A percentile compares a stretch with the other conserved stretches of the same genome.
phyloP scores from a whole-genome alignment of 2,329 filamentous ascomycete genomes.

The Ceratocystis lukuohia region DNA sequence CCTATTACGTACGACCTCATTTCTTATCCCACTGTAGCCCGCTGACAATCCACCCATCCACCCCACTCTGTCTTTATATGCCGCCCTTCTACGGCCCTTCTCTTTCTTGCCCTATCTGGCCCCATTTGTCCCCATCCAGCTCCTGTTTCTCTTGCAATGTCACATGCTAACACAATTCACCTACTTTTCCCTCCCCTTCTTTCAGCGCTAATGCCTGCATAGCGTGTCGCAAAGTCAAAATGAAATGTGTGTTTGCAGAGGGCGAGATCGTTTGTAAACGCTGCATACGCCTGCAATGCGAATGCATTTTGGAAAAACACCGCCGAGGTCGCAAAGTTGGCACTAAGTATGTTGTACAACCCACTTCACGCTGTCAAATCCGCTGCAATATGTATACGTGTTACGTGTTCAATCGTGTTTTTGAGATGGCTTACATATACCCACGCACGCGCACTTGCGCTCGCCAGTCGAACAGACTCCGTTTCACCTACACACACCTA shows the following conservation, averaged over 20 bases:
- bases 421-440: conserved; percentile 13
- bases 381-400: background rate
- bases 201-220: conserved; percentile 26
- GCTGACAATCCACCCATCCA: background rate
- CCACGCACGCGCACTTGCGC: background rate
- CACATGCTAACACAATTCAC: background rate
- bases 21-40: background rate
- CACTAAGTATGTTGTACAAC: conserved; percentile 24
- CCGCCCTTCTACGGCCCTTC: background rate
- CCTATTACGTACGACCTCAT: conserved; percentile 18
- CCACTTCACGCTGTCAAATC: background rate
- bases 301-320: conserved; percentile 30
- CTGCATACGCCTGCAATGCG: conserved; percentile 28
- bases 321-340: conserved; percentile 30
- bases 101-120: background rate
- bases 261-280: conserved; percentile 26
- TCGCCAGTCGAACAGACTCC: background rate
- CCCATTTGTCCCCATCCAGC: background rate
- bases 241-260: conserved; percentile 26
- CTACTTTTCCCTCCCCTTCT: background rate
- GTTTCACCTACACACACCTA: background rate
- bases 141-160: background rate
- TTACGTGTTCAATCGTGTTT: background rate
- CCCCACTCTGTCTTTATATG: background rate
- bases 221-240: conserved; percentile 29